Evolutionary conservation across 2,329 filamentous ascomycete species (phyloP).

Genomic region (Tolypocladium inflatum): DNA sequence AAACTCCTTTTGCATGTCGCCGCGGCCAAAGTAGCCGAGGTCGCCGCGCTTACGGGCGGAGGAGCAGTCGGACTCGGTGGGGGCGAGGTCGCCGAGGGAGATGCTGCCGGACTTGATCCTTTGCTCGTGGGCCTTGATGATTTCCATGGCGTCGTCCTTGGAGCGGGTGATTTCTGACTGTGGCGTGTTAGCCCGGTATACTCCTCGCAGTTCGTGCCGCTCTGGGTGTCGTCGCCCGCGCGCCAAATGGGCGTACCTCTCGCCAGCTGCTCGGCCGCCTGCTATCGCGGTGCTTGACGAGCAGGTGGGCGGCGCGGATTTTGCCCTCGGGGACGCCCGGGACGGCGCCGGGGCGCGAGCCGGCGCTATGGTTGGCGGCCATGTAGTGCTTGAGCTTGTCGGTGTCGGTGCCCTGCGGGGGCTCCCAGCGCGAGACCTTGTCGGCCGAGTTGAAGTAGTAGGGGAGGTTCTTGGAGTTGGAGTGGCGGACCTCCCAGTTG

Average conservation of each 20-base stretch:
- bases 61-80: constrained; percentile 88
- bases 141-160: constrained; percentile 76
- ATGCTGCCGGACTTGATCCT: constrained; percentile 63
- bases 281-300: constrained; percentile 88
- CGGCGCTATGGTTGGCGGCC: constrained; percentile 70
- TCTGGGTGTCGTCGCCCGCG: too few relatives aligned
- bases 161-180: constrained; percentile 72
- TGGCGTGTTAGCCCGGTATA: background rate
- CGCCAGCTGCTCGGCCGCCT: constrained; percentile 88
- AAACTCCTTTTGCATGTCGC: constrained; percentile 98
- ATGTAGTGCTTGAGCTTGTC: constrained; percentile 93
- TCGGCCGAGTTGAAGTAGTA: constrained; percentile 93
- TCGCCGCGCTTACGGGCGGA: constrained; percentile 91
- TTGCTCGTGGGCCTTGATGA: constrained; percentile 65
- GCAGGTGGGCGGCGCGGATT: constrained; percentile 85
- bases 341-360: constrained; percentile 29
- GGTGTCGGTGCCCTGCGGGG: constrained; percentile 76
- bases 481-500: constrained; percentile 93
- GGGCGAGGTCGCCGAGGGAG: constrained; percentile 73
- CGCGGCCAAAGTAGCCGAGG: constrained; percentile 85
- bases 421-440: constrained; percentile 92
- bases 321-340: constrained; percentile 55
- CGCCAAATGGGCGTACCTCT: constrained; percentile 38
- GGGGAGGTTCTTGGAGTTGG: constrained; percentile 95
- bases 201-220: background rate